Evolutionary conservation across 208 protist genomes (phyloP), one percentile per base, ranked within the genome.

Genomic region (Crithidia bombi): DNA sequence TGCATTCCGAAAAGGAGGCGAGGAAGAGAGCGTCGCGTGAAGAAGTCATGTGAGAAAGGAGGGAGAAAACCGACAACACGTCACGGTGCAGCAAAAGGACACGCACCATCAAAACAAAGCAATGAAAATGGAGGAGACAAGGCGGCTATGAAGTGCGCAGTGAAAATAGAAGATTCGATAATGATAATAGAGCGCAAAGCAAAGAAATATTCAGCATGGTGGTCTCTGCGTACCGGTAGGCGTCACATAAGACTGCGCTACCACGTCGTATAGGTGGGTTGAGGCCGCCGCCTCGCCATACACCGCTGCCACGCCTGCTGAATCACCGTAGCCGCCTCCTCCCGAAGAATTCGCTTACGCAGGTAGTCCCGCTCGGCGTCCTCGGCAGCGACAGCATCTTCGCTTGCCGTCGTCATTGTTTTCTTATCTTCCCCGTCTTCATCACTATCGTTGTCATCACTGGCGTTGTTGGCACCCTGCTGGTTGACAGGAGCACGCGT

Each of bases 321-420:
- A 43, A 92, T 88, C 15, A 92, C 67, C 10, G 43, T 44, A 1
- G 86, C 86, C 2, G 86, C 70, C 76, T 87, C 81, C 51, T 87
- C 76, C 43, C 75, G 54, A 41, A 91, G 21, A 43, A 83, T 80
- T 5, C 61, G 46, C 32, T 78, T 56, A 15, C 74, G 73, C 19
- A 83, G 46, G 26, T 65, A 74, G 11, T n/a, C 47, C 21, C 68
- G 67, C 70, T 70, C 62, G 38, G 43, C 46, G 47, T 76, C 70
- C 0, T 58, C 62, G 15, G 47, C 38, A 14, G 57, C 56, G 4
- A 57, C 14, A 0, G 11, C 52, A 32, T 57, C 52, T 32, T 39
- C 52, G 26, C 12, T 30, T 26, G 23, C 25, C 15, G 12, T 38
- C 47, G 9, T 19, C 47, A 54, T 25, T 54, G 47, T 54, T n/a